Base-by-base conservation (phyloP, 352 stramenopile genomes). In the Phytophthora pseudosyringae region DNA sequence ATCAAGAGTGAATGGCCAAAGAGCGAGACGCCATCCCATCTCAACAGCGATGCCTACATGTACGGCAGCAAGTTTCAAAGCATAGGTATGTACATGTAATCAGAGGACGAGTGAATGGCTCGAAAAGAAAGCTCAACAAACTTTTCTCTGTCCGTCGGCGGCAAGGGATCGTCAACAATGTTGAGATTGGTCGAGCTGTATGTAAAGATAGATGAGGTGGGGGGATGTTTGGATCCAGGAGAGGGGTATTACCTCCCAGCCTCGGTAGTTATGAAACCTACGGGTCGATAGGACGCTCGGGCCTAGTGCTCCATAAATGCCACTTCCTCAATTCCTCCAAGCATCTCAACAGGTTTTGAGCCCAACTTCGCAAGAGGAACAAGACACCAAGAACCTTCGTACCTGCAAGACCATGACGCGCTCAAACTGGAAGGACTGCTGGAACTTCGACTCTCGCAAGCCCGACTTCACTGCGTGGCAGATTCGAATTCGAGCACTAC, bases 361-460 rank as follows among this genome's bases (percentile, higher is more conserved):
- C 40, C 21, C 21, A 16, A 47, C 40, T n/a, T 47, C 18, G 18
- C 40, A 26, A 45, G n/a, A 16, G 39, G 3, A 45, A 18, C 31
- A 45, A 45, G 13, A 21, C 10, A 11, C 26, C 28, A n/a, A 49
- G 25, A 31, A 1, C n/a, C n/a, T n/a, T n/a, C n/a, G n/a, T 4
- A 49, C 25, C 43, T 35, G 4, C 29, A 53, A 29, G 16, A 51
- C 3, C 10, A 66, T 66, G 35, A 18, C 26, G 3, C 45, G 46
- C 4, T 39, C 8, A 6, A 64, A 1, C 56, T 57, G 46, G 56
- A 64, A 64, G 12, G 45, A 64, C 35, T 50, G 4, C n/a, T 57
- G 36, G 36, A 64, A 64, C 28, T 64, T 57, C 8, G 21, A 52
- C 38, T 57, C 56, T 5, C 35, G 46, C 26, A 46, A 64, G 13